Base-by-base conservation (phyloP, 495 filamentous ascomycete genomes). In the Penicillium bialowiezense region DNA sequence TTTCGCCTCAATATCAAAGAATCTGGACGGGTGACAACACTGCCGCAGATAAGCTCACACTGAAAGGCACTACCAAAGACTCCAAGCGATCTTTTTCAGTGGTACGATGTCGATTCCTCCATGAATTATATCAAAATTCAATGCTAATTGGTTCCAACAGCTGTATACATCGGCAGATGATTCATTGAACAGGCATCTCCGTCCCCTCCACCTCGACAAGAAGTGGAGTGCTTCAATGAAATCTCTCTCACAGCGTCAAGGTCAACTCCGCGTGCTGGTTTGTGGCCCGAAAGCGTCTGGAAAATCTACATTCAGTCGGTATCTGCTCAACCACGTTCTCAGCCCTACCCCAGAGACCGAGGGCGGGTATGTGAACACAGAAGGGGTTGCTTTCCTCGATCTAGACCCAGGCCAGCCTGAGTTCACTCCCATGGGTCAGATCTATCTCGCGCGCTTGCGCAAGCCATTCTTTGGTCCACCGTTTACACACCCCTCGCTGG, bases 401-500 rank as follows among this genome's bases (percentile, higher is more conserved):
- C 69, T 95, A 5, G 90, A 96, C 56, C 87, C 89, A 2, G 87
- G 86, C 2, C 88, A 91, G 62, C 88, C 90, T 12, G 90, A 95
- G 59, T 93, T 85, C 55, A 83, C 82, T 0, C 77, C 87, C 0
- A 85, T 87, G 39, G 90, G 90, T 7, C 82, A 88, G 21, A 58
- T 96, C 10, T 90, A 88, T 18, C 81, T 96, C 3, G 70, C 85
- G 10, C 74, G 81, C 18, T 53, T 93, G 1, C 70, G 68, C 10
- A 70, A 77, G 18, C 84, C 83, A 0, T 84, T 87, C 44, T 77
- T 95, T 37, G 84, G 86, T 0, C 86, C 88, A 3, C 78, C 88
- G 0, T 95, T 88, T 63, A 82, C 84, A 14, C 89, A 91, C 53
- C 83, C 87, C 0, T 67, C 72, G 5, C 63, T 68, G 9, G 55